Conservation (phyloP, 2,329 filamentous ascomycete genomes). For the Trichoderma semiorbis region DNA sequence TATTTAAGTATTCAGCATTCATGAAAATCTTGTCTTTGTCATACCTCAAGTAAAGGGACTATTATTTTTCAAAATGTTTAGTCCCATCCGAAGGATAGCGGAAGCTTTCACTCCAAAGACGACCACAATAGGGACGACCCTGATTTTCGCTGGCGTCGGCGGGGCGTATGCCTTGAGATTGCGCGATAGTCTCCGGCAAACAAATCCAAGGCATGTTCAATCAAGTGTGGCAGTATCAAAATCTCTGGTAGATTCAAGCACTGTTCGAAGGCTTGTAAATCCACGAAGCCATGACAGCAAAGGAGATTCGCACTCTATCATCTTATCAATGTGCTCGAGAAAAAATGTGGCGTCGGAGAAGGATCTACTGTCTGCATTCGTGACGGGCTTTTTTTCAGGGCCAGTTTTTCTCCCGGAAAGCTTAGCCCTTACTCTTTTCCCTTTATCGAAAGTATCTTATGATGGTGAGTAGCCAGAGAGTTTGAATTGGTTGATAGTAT, state of each 20-base stretch:
- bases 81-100: background rate
- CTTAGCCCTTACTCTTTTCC: background rate
- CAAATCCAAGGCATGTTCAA: background rate
- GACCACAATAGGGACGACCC: background rate
- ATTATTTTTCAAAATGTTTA: background rate
- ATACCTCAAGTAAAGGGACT: no score
- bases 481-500: background rate
- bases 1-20: background rate
- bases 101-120: background rate
- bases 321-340: background rate
- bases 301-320: background rate
- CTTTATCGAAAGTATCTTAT: background rate
- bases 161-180: background rate
- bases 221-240: background rate
- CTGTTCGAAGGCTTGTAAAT: background rate
- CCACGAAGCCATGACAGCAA: background rate
- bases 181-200: background rate
- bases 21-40: background rate
- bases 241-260: background rate
- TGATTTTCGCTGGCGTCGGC: background rate
- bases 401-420: constrained; percentile 4
- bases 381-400: background rate
- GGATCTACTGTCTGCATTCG: background rate
- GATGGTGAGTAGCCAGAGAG: background rate
- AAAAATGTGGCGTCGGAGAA: background rate